Evolutionary conservation across 1,284 basidiomycete species (phyloP).

Genomic region (Moesziomyces sp.): DNA sequence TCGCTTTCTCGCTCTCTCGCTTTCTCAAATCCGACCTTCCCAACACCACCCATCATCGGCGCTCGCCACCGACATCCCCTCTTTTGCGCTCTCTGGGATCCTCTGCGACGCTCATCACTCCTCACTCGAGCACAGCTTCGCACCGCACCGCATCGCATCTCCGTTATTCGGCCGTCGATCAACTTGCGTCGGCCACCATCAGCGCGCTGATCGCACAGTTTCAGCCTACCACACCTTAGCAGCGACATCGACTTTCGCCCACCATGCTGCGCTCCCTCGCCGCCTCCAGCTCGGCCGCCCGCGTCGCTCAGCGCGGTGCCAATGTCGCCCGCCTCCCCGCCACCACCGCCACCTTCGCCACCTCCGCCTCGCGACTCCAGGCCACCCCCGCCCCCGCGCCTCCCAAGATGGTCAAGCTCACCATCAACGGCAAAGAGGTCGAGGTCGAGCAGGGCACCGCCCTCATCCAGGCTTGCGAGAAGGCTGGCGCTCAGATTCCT

Average conservation of each 20-base stretch:
- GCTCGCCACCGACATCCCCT: conserved; percentile 13
- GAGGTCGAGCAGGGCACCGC: conserved; percentile 70
- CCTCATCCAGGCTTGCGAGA: conserved; percentile 90
- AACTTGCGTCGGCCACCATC: too few relatives aligned
- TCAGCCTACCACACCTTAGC: conserved; percentile 1
- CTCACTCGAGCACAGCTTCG: too few relatives aligned
- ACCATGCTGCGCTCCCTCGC: conserved; percentile 50
- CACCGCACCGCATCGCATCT: too few relatives aligned
- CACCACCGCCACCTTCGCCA: conserved; percentile 46
- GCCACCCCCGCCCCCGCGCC: conserved; percentile 58
- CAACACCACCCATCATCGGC: conserved; percentile 11
- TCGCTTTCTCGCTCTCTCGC: not conserved
- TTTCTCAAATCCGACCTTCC: conserved; percentile 4
- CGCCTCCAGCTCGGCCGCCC: conserved; percentile 43
- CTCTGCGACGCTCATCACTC: not conserved
- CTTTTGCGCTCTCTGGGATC: not conserved
- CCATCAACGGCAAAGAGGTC: conserved; percentile 67
- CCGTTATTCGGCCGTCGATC: too few relatives aligned
- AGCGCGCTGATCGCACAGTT: not conserved
- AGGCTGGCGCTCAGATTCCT: conserved; percentile 67
- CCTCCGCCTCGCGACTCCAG: conserved; percentile 50
- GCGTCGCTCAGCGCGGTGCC: conserved; percentile 33
- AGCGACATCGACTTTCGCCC: not conserved
- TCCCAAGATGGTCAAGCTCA: conserved; percentile 67
- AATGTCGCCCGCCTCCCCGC: conserved; percentile 21